phyloP scores from a whole-genome alignment of 2,329 filamentous ascomycete genomes.

The Saccharata proteae region DNA sequence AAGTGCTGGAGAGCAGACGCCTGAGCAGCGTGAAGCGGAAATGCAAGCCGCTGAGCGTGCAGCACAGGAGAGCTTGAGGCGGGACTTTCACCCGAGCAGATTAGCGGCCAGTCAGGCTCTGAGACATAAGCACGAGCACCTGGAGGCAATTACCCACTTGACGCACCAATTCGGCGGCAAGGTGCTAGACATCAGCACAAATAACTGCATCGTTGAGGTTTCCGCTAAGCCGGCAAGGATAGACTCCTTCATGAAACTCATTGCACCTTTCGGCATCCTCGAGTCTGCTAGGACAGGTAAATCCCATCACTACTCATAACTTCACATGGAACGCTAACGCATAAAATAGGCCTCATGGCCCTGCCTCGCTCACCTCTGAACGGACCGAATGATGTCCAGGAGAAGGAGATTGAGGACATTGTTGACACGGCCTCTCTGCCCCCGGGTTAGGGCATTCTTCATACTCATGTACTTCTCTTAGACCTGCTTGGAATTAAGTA shows the following conservation, averaged over 20 bases:
- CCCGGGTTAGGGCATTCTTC: constrained; percentile 75
- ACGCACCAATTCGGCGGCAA: constrained; percentile 97
- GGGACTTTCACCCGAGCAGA: constrained; percentile 81
- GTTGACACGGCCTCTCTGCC: constrained; percentile 91
- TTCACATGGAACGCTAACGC: constrained; percentile 11
- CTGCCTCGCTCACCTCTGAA: constrained; percentile 84
- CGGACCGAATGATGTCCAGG: constrained; percentile 56
- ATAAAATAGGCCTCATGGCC: constrained; percentile 67
- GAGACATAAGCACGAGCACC: constrained; percentile 92
- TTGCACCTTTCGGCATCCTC: constrained; percentile 87
- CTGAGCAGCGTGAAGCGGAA: constrained; percentile 16
- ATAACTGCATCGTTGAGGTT: constrained; percentile 95
- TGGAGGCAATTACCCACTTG: constrained; percentile 91
- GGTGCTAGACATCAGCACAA: constrained; percentile 93
- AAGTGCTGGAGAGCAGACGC: constrained; percentile 13
- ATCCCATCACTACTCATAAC: constrained; percentile 13
- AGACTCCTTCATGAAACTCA: constrained; percentile 94
- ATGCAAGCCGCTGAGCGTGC: constrained; percentile 20
- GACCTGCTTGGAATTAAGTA: too few species aligned
- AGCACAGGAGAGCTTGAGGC: constrained; percentile 29
- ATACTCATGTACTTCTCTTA: too few species aligned
- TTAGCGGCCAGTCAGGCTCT: constrained; percentile 79
- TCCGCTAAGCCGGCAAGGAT: constrained; percentile 90
- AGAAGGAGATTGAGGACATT: constrained; percentile 86
- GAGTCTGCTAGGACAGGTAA: constrained; percentile 81